Conservation (phyloP, 164 flowering plant genomes). For the Stephania cephalantha region DNA sequence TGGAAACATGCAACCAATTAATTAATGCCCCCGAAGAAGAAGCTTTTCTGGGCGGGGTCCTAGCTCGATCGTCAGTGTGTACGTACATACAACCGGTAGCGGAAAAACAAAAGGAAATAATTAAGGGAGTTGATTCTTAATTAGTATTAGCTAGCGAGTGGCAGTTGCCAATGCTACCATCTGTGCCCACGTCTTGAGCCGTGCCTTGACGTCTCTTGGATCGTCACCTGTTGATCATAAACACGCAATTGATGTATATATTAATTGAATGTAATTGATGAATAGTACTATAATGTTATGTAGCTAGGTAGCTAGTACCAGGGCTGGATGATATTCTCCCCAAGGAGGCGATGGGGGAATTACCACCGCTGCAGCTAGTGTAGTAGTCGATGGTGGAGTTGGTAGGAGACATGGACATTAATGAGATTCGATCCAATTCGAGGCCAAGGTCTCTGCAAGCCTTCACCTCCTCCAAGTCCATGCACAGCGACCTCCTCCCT, state of each 20-base stretch:
- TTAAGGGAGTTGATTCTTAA: not conserved
- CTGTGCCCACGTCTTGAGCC: conserved; percentile 81
- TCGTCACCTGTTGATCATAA: conserved; percentile 45
- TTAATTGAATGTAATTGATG: too few species aligned
- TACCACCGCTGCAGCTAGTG: conserved; percentile 45
- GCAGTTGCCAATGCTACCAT: conserved; percentile 63
- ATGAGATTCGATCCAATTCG: conserved; percentile 30
- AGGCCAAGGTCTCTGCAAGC: conserved; percentile 72
- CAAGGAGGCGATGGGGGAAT: conserved; percentile 52
- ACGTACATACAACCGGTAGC: too few species aligned
- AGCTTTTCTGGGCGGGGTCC: too few species aligned
- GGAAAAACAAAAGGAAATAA: not conserved
- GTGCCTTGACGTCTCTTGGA: conserved; percentile 67
- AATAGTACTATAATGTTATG: too few species aligned
- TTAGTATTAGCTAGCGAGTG: conserved; percentile 13
- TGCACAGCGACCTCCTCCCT: conserved; percentile 44
- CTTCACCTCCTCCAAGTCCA: conserved; percentile 67
- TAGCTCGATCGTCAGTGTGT: too few species aligned
- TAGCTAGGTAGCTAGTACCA: conserved; percentile 23
- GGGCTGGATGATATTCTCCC: conserved; percentile 64
- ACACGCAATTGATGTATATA: not conserved
- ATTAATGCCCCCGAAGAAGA: too few species aligned
- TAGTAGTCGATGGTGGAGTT: conserved; percentile 27
- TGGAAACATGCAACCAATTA: too few species aligned
- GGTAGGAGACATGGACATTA: conserved; percentile 20